These are phyloP conservation scores for Trifolium repens DNA, from an alignment of 306 rosid species.

Conservation along the genomic window DNA sequence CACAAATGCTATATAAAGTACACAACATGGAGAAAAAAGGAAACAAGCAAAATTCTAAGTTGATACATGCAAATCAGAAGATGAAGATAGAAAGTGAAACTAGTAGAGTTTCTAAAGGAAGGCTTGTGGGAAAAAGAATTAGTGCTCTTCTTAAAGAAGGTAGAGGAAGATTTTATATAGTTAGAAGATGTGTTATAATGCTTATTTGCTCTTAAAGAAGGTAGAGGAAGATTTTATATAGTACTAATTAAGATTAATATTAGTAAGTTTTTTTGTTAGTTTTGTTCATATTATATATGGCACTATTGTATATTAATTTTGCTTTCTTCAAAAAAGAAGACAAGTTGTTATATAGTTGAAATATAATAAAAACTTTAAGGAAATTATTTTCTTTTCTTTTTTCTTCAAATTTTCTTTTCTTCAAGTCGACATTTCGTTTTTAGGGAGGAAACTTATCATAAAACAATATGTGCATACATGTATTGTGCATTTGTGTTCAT, in stretches of 20 bases:
- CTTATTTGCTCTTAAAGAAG: slow-evolving; percentile 56
- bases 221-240: slow-evolving; percentile 62
- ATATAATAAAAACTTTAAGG: neutral
- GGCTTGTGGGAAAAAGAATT: slow-evolving; percentile 51
- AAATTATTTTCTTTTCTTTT: neutral
- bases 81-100: slow-evolving; percentile 47
- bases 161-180: slow-evolving; percentile 61
- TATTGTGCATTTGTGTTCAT: too few relatives aligned
- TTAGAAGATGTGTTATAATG: slow-evolving; percentile 58
- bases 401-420: neutral
- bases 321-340: slow-evolving; percentile 27
- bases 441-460: too few relatives aligned
- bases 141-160: slow-evolving; percentile 57
- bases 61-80: slow-evolving; percentile 28
- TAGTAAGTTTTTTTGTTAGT: slow-evolving; percentile 18
- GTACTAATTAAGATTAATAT: slow-evolving; percentile 44
- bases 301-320: slow-evolving; percentile 25
- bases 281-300: slow-evolving; percentile 1
- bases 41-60: slow-evolving; percentile 28
- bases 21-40: slow-evolving; percentile 37
- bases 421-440: neutral
- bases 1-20: slow-evolving; percentile 27
- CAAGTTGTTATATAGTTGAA: slow-evolving; percentile 22
- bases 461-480: too few relatives aligned
- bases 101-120: slow-evolving; percentile 51